Evolutionary conservation across 2,329 filamentous ascomycete genomes (phyloP).

Genomic region (Fusarium vanettenii): DNA sequence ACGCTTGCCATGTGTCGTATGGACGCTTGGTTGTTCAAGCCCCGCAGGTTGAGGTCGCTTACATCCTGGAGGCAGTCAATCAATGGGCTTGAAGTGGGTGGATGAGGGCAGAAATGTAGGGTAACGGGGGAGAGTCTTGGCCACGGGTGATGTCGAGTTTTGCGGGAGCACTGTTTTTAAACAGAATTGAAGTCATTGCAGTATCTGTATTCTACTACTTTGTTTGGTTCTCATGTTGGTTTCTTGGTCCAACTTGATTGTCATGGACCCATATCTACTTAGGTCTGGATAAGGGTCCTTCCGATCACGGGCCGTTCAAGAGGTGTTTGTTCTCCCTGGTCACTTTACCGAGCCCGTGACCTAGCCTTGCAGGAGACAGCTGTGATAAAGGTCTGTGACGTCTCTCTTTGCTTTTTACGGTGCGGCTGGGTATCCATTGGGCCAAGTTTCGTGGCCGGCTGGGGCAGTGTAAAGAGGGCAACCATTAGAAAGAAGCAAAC

Average conservation of each 20-base stretch:
- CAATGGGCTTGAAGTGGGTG: not conserved
- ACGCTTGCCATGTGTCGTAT: conserved; percentile 27
- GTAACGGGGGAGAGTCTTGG: not conserved
- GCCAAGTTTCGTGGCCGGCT: not conserved
- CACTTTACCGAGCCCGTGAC: not conserved
- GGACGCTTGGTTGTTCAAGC: conserved; percentile 25
- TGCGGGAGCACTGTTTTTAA: not conserved
- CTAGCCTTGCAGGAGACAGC: not conserved
- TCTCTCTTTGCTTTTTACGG: not conserved
- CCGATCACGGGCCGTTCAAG: not conserved
- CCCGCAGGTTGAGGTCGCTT: conserved; percentile 17
- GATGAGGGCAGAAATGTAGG: not conserved
- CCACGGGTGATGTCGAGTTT: not conserved
- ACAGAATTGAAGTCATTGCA: not conserved
- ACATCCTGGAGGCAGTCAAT: not conserved
- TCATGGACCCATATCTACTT: too few species aligned
- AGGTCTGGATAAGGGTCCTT: not conserved
- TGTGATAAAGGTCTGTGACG: not conserved
- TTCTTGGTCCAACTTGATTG: not conserved
- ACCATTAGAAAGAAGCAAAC: conserved; percentile 3
- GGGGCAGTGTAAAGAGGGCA: not conserved
- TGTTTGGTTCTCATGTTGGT: not conserved
- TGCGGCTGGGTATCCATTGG: not conserved
- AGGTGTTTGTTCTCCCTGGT: not conserved
- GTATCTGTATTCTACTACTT: not conserved